Evolutionary conservation across 768 basidiomycete species (phyloP), one percentile per base, ranked within the genome.

Genomic region (Brasilioporus rufonigricans): DNA sequence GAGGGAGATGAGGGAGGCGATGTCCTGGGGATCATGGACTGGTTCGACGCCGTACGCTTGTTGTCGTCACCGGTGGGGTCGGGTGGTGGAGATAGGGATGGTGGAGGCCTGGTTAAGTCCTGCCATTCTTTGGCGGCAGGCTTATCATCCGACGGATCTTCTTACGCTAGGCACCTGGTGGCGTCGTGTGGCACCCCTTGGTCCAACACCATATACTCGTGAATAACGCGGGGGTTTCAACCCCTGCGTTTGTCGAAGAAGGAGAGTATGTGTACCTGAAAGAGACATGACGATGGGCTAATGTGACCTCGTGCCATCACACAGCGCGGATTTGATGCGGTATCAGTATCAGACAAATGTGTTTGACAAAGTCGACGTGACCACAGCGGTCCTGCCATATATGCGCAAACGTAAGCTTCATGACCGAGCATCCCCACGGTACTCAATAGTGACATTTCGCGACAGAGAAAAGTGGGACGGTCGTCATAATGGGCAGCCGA

Each of bases 401-500:
- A 68, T 84, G 62, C 76, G 83, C 19, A 50, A 62, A 57, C 54
- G 65, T 66, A 50, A 48, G 64, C 59, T 8, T 43, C 12, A 2
- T n/a, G n/a, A n/a, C 18, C 35, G 4, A 24, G 18, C 19, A n/a
- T 35, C n/a, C n/a, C n/a, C n/a, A n/a, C n/a, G n/a, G n/a, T n/a
- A 14, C 5, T 31, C 31, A 32, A 19, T 13, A 16, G 21, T 23
- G 29, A 65, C 66, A 4, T 19, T 21, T 39, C 5, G 10, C 12
- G 39, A 19, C 5, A 36, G 76, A 74, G 45, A 72, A 66, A 54
- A 65, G 71, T 19, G 78, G 77, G 1, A 76, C 75, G 8, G 57
- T 85, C 21, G 75, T 84, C 10, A 70, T 78, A 13, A 67, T 83
- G 19, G 82, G 82, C n/a, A 84, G 82, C 45, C 68, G 83, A 55